Evolutionary conservation across 1,284 basidiomycete species (phyloP).

Genomic region (Phenoliferia sp.): DNA sequence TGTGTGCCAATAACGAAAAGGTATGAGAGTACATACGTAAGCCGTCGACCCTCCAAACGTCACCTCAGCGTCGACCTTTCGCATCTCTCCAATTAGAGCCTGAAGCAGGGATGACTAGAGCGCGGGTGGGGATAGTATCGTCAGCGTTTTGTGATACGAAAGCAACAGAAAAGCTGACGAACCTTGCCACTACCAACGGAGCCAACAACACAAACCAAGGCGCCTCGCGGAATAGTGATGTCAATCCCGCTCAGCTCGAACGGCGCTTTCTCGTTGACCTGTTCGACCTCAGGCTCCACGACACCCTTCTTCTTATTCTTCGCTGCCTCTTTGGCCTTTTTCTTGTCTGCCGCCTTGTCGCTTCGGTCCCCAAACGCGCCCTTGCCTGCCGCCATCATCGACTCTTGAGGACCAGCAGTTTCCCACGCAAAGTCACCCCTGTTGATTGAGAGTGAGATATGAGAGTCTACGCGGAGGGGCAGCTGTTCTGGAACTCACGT

Average conservation of each 20-base stretch:
- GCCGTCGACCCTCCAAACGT: slow-evolving; percentile 2
- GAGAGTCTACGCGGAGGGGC: background rate
- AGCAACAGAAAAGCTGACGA: slow-evolving; percentile 47
- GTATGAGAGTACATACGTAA: background rate
- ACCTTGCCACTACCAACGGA: slow-evolving; percentile 57
- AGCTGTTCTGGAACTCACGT: background rate
- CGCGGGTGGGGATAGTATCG: slow-evolving; percentile 49
- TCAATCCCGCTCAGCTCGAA: slow-evolving; percentile 50
- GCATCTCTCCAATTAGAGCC: slow-evolving; percentile 69
- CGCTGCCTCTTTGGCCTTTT: background rate
- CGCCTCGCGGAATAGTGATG: slow-evolving; percentile 54
- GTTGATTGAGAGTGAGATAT: background rate
- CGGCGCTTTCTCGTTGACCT: slow-evolving; percentile 20
- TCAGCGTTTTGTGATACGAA: too few relatives aligned
- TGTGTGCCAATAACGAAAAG: too few relatives aligned
- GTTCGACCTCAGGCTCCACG: slow-evolving; percentile 21
- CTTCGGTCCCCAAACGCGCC: background rate
- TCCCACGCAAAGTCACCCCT: slow-evolving; percentile 62
- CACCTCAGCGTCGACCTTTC: slow-evolving; percentile 52
- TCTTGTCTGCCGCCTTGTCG: slow-evolving; percentile 35
- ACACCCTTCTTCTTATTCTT: slow-evolving; percentile 42
- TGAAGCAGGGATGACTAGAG: slow-evolving; percentile 55
- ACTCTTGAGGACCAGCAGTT: slow-evolving; percentile 26
- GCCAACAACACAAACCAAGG: slow-evolving; percentile 59
- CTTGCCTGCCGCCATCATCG: background rate